Evolutionary conservation across 306 rosid species (phyloP).

Genomic region (Pyrus communis): DNA sequence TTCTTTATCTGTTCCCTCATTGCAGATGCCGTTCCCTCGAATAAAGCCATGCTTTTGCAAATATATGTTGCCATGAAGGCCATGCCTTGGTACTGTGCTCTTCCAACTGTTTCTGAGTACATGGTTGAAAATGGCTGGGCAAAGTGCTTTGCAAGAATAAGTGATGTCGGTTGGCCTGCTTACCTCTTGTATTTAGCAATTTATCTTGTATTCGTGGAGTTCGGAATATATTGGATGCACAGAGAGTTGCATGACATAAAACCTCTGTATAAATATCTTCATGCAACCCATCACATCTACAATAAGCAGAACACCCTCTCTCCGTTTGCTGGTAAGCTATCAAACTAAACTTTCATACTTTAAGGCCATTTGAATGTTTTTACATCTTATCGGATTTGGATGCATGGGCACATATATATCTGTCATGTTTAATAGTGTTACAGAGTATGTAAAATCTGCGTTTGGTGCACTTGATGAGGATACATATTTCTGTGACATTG

Average conservation of each 20-base stretch:
- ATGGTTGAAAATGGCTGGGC: slow-evolving; percentile 79
- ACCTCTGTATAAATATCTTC: slow-evolving; percentile 88
- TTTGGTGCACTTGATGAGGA: neutral
- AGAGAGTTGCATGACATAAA: slow-evolving; percentile 87
- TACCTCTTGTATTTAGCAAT: slow-evolving; percentile 45
- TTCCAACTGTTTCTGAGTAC: slow-evolving; percentile 72
- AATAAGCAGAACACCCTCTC: slow-evolving; percentile 93
- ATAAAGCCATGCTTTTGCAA: slow-evolving; percentile 74
- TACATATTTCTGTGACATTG: neutral
- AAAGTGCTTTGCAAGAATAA: slow-evolving; percentile 56
- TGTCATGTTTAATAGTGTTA: neutral
- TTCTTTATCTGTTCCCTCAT: neutral
- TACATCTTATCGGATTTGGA: neutral
- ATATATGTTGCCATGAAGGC: slow-evolving; percentile 75
- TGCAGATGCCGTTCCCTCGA: slow-evolving; percentile 83
- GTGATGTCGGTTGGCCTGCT: slow-evolving; percentile 47
- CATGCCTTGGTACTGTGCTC: slow-evolving; percentile 80
- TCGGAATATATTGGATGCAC: slow-evolving; percentile 90
- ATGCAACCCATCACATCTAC: slow-evolving; percentile 83
- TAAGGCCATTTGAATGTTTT: neutral
- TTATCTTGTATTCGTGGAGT: slow-evolving; percentile 70
- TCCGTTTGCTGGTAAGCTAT: slow-evolving; percentile 83
- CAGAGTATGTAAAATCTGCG: neutral
- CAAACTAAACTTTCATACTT: slow-evolving; percentile 12
- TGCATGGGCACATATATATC: neutral